A percentile compares a stretch with the other conserved stretches of the same genome.
Evolutionary conservation across 148 eudicot genomes (phyloP).

Genomic region (Nepenthes mirabilis): DNA sequence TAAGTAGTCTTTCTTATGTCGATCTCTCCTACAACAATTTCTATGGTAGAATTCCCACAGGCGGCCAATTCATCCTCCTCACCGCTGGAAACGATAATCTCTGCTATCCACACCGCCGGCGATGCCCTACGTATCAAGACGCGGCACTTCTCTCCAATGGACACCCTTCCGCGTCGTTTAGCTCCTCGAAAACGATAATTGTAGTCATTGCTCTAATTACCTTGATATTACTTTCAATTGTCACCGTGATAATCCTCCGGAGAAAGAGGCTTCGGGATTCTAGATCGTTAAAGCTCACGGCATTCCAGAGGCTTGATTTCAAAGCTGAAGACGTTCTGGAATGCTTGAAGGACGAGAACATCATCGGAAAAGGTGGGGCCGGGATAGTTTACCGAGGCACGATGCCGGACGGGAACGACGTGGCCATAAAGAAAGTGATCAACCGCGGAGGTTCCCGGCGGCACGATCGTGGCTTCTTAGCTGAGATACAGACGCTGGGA

Average conservation of each 20-base stretch:
- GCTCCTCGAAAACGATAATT: conserved; percentile 13
- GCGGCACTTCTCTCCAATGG: neutral
- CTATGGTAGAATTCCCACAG: conserved; percentile 25
- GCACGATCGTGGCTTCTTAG: conserved; percentile 62
- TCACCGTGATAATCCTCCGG: conserved; percentile 12
- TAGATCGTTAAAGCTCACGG: conserved; percentile 56
- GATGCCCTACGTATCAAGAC: conserved; percentile 21
- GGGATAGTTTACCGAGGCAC: conserved; percentile 84
- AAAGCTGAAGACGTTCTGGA: conserved; percentile 58
- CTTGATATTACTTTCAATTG: conserved; percentile 8
- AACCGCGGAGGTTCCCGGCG: conserved; percentile 18
- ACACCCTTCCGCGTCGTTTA: conserved; percentile 10
- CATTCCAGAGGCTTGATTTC: conserved; percentile 65
- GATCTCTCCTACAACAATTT: conserved; percentile 45
- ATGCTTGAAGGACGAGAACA: conserved; percentile 65
- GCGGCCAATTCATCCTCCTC: conserved; percentile 13
- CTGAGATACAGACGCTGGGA: conserved; percentile 77
- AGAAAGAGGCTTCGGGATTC: conserved; percentile 34
- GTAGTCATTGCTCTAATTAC: conserved; percentile 14
- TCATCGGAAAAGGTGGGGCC: conserved; percentile 89
- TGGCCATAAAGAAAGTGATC: conserved; percentile 59
- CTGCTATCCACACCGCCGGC: conserved; percentile 16
- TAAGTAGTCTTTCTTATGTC: conserved; percentile 17
- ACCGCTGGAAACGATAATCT: conserved; percentile 41
- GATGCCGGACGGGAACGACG: conserved; percentile 49